Evolutionary conservation across 345 rosid genomes (phyloP).

Genomic region (Citrus reticulata): DNA sequence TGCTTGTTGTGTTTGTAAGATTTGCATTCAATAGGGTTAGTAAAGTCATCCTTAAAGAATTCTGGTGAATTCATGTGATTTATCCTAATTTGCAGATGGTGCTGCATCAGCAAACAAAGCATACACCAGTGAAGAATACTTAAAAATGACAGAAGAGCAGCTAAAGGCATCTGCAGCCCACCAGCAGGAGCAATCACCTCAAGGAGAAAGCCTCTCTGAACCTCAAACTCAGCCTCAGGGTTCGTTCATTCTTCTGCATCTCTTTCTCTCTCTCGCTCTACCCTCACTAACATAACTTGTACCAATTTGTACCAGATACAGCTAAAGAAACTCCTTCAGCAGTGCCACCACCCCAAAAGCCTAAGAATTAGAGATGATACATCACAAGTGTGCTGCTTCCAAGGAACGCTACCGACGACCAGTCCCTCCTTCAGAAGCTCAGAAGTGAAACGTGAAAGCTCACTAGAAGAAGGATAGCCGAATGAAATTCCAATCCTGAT

Average conservation of each 20-base stretch:
- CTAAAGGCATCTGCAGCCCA: slow-evolving; percentile 51
- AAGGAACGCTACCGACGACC: neutral
- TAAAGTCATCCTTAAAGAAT: neutral
- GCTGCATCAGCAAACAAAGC: slow-evolving; percentile 41
- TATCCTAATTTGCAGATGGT: slow-evolving; percentile 47
- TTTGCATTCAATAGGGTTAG: neutral
- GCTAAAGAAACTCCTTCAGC: slow-evolving; percentile 40
- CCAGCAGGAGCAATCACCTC: slow-evolving; percentile 28
- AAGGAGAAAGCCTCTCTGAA: slow-evolving; percentile 31
- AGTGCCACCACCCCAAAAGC: slow-evolving; percentile 44
- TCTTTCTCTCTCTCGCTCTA: neutral
- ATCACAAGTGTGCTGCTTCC: neutral
- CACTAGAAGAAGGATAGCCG: slow-evolving; percentile 11
- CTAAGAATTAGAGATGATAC: slow-evolving; percentile 33
- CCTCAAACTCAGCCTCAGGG: slow-evolving; percentile 37
- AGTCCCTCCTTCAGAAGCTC: slow-evolving; percentile 14
- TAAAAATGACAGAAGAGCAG: slow-evolving; percentile 84
- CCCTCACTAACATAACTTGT: neutral
- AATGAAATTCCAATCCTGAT: neutral
- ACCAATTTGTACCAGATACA: slow-evolving; percentile 27
- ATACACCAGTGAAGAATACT: slow-evolving; percentile 70
- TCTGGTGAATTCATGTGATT: neutral
- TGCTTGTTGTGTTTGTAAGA: neutral
- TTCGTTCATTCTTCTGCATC: slow-evolving; percentile 3
- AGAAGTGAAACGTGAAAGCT: slow-evolving; percentile 20